Base-by-base conservation (phyloP, 345 rosid species). In the Raphanus sativus region DNA sequence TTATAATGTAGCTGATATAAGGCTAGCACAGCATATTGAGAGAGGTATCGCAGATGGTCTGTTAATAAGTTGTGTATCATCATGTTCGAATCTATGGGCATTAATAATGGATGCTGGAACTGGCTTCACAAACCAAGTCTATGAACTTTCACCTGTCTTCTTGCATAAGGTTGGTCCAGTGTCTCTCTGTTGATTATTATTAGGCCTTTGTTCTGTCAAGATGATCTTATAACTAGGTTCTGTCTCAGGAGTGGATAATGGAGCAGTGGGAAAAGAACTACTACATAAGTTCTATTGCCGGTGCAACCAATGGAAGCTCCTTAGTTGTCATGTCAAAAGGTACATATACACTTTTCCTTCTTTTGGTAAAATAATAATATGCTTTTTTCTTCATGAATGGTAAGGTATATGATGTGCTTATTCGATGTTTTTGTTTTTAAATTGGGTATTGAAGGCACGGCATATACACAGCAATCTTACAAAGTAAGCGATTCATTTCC, bases 251-350 rank as follows among this genome's bases (percentile, higher is more conserved):
- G 66, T 95, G 98, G 99, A 95, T 95, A 69, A 95, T 95, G 99
- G 99, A 91, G 71, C 94, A 92, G 60, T 95, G 99, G 99, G 99
- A 92, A 82, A 92, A 92, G 80, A 92, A 87, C 75, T 95, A 85
- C 78, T 95, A 95, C 81, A 95, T 95, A 67, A 95, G 89, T 70
- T 86, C 94, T 59, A 83, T 95, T 74, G 99, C 99, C 80, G 99
- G 98, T 73, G 88, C 98, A 63, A 84, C 45, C 80, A 90, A 85
- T 75, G 99, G 99, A 75, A 86, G 94, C 83, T 90, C 99, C 28
- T 86, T 94, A 73, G 97, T 95, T 17, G 98, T 95, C 33, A 95
- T 95, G 99, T 95, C 99, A 38, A 95, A 95, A 87, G 99, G 99
- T 95, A 68, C 0, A 21, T 21, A 13, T 68, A 38, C 17, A 28